phyloP scores from a whole-genome alignment of 2,329 filamentous ascomycete genomes.

The Pseudogymnoascus sp. region DNA sequence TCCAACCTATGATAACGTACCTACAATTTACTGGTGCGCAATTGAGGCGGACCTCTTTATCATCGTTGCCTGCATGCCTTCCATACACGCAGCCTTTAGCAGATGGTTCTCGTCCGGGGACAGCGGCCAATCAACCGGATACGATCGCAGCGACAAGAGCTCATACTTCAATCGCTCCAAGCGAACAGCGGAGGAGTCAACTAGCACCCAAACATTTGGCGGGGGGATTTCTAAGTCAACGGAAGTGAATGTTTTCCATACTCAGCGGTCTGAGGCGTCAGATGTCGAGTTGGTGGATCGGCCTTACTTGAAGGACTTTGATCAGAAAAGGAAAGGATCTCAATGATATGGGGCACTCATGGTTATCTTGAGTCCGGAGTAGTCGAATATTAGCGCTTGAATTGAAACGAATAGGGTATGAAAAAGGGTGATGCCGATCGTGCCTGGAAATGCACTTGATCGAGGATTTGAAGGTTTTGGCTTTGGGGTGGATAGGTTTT shows the following conservation, averaged over 20 bases:
- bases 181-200: background rate
- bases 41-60: conserved; percentile 7
- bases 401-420: no score
- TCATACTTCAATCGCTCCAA: conserved; percentile 12
- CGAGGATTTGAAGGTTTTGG: no score
- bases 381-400: background rate
- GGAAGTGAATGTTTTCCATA: conserved; percentile 12
- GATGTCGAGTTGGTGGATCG: conserved; percentile 13
- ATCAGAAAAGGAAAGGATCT: background rate
- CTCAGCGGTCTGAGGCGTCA: conserved; percentile 11
- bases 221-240: conserved; percentile 11
- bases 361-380: background rate
- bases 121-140: background rate
- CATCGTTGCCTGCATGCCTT: conserved; percentile 7
- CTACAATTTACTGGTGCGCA: conserved; percentile 7
- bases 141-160: conserved; percentile 10
- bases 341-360: background rate
- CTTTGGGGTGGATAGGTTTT: no score
- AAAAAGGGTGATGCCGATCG: no score
- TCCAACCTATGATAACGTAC: conserved; percentile 8
- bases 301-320: conserved; percentile 1
- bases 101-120: background rate
- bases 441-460: no score
- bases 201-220: conserved; percentile 4
- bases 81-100: background rate